Percentiles rank a stretch among this genome's conserved stretches.
Evolutionary conservation across 352 stramenopile genomes (phyloP).

Genomic region (Phytophthora meadii): DNA sequence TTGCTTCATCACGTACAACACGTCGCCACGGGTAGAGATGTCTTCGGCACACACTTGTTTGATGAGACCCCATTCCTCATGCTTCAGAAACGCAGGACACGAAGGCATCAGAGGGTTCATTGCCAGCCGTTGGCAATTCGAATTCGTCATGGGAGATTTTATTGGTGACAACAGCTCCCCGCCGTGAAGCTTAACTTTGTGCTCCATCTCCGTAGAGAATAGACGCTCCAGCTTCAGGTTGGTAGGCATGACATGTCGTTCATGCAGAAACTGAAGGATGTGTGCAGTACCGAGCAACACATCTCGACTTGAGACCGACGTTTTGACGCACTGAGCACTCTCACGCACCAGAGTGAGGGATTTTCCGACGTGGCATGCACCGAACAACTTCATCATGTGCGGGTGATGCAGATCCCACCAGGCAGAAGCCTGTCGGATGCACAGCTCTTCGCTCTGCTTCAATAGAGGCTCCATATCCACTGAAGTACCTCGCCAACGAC

Average conservation of each 20-base stretch:
- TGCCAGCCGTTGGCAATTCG: slow-evolving; percentile 1
- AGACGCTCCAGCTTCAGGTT: slow-evolving; percentile 22
- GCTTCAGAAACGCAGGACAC: slow-evolving; percentile 22
- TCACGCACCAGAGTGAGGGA: slow-evolving; percentile 31
- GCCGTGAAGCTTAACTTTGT: slow-evolving; percentile 28
- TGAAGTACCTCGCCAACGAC: slow-evolving; percentile 25
- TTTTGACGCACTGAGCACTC: slow-evolving; percentile 29
- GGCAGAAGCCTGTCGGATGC: slow-evolving; percentile 30
- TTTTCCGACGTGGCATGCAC: slow-evolving; percentile 44
- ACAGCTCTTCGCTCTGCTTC: slow-evolving; percentile 30
- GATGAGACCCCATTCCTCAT: slow-evolving; percentile 19
- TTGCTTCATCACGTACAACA: slow-evolving; percentile 19
- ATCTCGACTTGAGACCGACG: slow-evolving; percentile 19
- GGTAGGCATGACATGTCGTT: slow-evolving; percentile 20
- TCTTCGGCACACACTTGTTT: slow-evolving; percentile 29
- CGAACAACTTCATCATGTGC: slow-evolving; percentile 44
- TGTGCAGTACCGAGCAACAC: slow-evolving; percentile 18
- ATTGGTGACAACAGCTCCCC: slow-evolving; percentile 17
- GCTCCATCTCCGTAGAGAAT: slow-evolving; percentile 25
- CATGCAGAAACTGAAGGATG: slow-evolving; percentile 31
- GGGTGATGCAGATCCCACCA: slow-evolving; percentile 45
- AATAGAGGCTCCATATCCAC: slow-evolving; percentile 30
- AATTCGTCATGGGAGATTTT: background rate
- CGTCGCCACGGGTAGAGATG: background rate
- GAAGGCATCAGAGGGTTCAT: background rate